Base-by-base conservation (phyloP, 768 basidiomycete genomes). In the Tylopilus intermedius region DNA sequence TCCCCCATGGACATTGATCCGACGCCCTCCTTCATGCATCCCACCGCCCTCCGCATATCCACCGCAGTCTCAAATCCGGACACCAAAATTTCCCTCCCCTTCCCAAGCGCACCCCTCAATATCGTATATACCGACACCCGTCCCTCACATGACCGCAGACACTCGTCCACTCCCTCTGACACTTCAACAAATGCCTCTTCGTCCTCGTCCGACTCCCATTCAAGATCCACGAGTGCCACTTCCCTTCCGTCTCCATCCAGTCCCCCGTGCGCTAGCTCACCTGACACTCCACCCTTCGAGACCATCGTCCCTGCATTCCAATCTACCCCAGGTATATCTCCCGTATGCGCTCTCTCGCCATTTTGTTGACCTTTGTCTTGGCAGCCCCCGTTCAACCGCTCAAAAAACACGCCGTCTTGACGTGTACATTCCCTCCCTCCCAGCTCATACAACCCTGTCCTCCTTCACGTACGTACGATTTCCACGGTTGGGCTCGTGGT, bases 401-500 rank as follows among this genome's bases (percentile, higher is more conserved):
- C 51, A 45, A 56, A 56, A 59, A 39, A 27, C 66, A 72, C 1
- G 66, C 75, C 10, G 50, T 78, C 18, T 69, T 82, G 47, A 81
- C 80, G 2, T 79, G 77, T 32, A 75, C 78, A 0, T 81, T 82
- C 58, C 63, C 77, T 38, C 74, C 77, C 8, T 71, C 72, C 41
- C 76, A 80, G 56, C 69, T 80, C 29, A 64, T 76, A 40, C 67
- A 69, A 11, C 64, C 62, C 24, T 56, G 62, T 18, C 56, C 62
- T 15, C 58, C 53, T 2, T 57, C 55, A 8, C 63, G 57, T 52
- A 21, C 59, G 2, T 49, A 46, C 32, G 63, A 66, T 38, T 61
- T 58, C 44, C 55, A 58, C 50, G 30, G 43, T 45, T 61, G 63
- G 64, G 55, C 45, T 14, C 50, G 53, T 37, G 57, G 63, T 22